These are phyloP conservation scores for Colletotrichum acutatum DNA, from an alignment of 2,329 filamentous ascomycete species.

Conservation along the genomic window DNA sequence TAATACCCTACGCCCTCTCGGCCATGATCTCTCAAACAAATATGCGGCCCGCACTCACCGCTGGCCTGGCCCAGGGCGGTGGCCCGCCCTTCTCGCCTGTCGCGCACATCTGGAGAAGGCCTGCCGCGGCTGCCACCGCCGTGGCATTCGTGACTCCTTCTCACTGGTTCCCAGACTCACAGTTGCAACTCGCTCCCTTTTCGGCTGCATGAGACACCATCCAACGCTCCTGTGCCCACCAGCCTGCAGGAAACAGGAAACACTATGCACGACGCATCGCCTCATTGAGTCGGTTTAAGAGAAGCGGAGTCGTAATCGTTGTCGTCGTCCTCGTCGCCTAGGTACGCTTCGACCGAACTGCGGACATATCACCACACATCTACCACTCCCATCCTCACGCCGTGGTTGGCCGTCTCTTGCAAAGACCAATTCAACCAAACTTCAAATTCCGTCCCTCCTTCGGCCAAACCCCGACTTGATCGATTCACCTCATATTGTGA, in stretches of 20 bases:
- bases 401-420: background rate
- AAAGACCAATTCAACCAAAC: background rate
- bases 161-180: background rate
- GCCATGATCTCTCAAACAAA: slow-evolving; percentile 21
- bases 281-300: background rate
- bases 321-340: background rate
- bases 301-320: background rate
- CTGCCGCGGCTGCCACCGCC: background rate
- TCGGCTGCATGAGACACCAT: background rate
- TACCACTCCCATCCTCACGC: background rate
- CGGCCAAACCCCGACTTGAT: slow-evolving; percentile 1
- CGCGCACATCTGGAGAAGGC: slow-evolving; percentile 28
- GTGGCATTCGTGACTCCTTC: background rate
- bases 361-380: background rate
- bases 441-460: slow-evolving; percentile 13
- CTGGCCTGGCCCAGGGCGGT: background rate
- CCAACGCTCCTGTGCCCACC: background rate
- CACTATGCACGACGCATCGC: slow-evolving; percentile 9
- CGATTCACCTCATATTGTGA: slow-evolving; percentile 26
- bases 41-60: slow-evolving; percentile 7
- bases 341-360: background rate
- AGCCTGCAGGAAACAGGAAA: slow-evolving; percentile 20
- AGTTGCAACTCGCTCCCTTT: slow-evolving; percentile 13
- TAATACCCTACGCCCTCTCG: background rate
- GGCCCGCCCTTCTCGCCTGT: background rate